A percentile compares a stretch with the other conserved stretches of the same genome.
These are phyloP conservation scores for Venturia asperata DNA, from an alignment of 2,329 filamentous ascomycete species.

Conservation along the genomic window DNA sequence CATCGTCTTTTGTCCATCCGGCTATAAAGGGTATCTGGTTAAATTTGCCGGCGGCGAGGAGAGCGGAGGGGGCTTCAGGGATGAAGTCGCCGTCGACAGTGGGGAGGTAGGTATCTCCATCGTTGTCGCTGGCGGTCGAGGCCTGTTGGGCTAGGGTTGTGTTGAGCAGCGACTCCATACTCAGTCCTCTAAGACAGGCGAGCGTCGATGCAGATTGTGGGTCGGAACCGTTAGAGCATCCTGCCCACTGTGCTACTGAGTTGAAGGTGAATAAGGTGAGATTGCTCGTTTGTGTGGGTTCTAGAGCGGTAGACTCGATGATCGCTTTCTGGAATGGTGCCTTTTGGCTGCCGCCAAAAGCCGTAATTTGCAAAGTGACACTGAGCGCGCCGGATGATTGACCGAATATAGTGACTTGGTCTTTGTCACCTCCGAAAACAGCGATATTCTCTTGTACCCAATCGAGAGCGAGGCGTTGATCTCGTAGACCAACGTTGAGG, in stretches of 20 bases:
- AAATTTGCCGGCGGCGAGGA: slow-evolving; percentile 33
- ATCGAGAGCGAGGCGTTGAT: slow-evolving; percentile 40
- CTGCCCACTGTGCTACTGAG: neutral
- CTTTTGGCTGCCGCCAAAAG: slow-evolving; percentile 30
- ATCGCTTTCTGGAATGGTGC: slow-evolving; percentile 8
- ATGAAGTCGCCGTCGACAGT: slow-evolving; percentile 23
- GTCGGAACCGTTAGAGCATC: slow-evolving; percentile 2
- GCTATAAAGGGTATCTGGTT: slow-evolving; percentile 33
- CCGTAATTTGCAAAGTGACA: slow-evolving; percentile 36
- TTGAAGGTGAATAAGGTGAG: slow-evolving; percentile 1
- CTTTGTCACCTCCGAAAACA: slow-evolving; percentile 31
- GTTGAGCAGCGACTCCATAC: slow-evolving; percentile 39
- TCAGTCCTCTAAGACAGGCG: slow-evolving; percentile 41
- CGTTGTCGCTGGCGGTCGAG: slow-evolving; percentile 35
- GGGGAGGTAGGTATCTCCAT: slow-evolving; percentile 24
- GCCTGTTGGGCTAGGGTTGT: slow-evolving; percentile 39
- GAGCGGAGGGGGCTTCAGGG: slow-evolving; percentile 23
- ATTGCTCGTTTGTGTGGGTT: slow-evolving; percentile 26
- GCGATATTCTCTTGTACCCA: slow-evolving; percentile 41
- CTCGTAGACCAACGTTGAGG: slow-evolving; percentile 37
- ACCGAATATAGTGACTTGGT: slow-evolving; percentile 35
- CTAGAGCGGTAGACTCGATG: slow-evolving; percentile 21
- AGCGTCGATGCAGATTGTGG: slow-evolving; percentile 27
- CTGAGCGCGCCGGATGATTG: slow-evolving; percentile 34
- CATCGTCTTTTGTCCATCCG: slow-evolving; percentile 41